Conservation (phyloP, 78 protist genomes). For the Planoprotostelium fungivorum region DNA sequence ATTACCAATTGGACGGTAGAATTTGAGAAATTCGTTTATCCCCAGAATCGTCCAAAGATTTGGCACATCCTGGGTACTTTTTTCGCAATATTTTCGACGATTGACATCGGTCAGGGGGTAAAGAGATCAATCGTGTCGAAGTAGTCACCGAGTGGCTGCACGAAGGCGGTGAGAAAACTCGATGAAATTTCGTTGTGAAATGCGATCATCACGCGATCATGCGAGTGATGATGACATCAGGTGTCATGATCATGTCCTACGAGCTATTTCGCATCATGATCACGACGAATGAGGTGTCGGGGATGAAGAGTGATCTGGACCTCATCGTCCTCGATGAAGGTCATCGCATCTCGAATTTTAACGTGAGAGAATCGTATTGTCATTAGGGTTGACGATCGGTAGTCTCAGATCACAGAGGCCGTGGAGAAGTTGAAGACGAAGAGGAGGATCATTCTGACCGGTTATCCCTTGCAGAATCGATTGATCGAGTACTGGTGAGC, state of each 20-base stretch:
- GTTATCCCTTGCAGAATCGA: slow-evolving; percentile 88
- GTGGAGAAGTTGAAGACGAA: not conserved
- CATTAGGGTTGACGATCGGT: not conserved
- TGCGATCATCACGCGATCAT: not conserved
- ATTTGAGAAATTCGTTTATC: slow-evolving; percentile 16
- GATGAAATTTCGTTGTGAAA: not conserved
- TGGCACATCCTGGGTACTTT: not conserved
- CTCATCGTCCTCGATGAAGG: slow-evolving; percentile 67
- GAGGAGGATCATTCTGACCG: slow-evolving; percentile 73
- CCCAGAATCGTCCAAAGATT: not conserved
- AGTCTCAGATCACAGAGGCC: not conserved
- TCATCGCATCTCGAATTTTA: slow-evolving; percentile 31
- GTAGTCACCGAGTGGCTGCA: not conserved
- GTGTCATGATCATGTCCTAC: not conserved
- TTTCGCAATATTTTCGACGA: not conserved
- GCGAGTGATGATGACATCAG: not conserved
- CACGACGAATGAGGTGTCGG: not conserved
- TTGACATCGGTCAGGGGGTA: not conserved
- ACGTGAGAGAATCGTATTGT: not conserved
- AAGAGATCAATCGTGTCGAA: not conserved
- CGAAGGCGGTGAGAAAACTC: not conserved
- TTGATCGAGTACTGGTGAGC: slow-evolving; percentile 81
- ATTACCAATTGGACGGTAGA: slow-evolving; percentile 33
- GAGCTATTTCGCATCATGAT: not conserved
- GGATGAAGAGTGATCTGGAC: slow-evolving; percentile 11